phyloP scores from a whole-genome alignment of 345 rosid genomes.

The Psidium guajava region DNA sequence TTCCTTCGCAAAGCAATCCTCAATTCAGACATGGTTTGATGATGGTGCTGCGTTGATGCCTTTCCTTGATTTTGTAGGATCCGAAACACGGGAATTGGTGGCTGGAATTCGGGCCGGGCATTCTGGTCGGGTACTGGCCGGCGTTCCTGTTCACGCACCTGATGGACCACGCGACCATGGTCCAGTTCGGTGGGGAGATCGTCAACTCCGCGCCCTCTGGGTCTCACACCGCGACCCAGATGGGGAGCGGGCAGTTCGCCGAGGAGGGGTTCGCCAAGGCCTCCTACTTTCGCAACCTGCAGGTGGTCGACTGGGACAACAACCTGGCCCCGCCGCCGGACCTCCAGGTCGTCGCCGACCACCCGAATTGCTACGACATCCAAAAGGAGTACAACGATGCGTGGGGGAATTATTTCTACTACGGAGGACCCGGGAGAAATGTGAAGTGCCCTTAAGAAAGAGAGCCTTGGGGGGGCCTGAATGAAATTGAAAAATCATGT shows the following conservation, averaged over 20 bases:
- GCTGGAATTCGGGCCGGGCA: constrained; percentile 91
- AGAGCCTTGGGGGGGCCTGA: not conserved
- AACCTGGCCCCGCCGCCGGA: constrained; percentile 59
- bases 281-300: constrained; percentile 78
- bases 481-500: not conserved
- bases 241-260: constrained; percentile 96
- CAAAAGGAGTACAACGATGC: constrained; percentile 71
- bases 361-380: constrained; percentile 80
- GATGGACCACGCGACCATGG: constrained; percentile 79
- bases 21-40: not conserved
- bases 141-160: constrained; percentile 70
- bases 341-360: constrained; percentile 70
- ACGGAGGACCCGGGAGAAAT: constrained; percentile 95
- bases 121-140: constrained; percentile 94
- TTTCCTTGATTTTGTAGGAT: constrained; percentile 29
- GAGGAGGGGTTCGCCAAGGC: constrained; percentile 94
- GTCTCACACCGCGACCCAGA: constrained; percentile 76
- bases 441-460: constrained; percentile 53
- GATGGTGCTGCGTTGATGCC: not conserved
- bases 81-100: constrained; percentile 99
- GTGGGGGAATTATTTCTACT: constrained; percentile 93
- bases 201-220: constrained; percentile 68
- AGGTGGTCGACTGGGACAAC: constrained; percentile 94
- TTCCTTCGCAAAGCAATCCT: not conserved
- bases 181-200: constrained; percentile 93